A percentile compares a stretch with the other conserved stretches of the same genome.
Evolutionary conservation across 768 basidiomycete genomes (phyloP).

Genomic region (Trametes cinnabarina): DNA sequence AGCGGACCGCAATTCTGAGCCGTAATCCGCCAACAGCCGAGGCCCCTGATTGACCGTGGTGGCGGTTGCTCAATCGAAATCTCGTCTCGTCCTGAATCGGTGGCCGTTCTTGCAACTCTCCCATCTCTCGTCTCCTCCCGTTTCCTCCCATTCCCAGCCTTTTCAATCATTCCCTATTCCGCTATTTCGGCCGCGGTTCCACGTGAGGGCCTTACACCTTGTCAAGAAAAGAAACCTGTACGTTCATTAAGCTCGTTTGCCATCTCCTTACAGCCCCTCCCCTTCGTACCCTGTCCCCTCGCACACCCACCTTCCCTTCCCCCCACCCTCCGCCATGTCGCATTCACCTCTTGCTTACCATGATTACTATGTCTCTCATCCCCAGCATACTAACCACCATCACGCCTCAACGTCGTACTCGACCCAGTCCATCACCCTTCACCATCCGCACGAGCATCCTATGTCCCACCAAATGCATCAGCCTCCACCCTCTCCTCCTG

Average conservation of each 20-base stretch:
- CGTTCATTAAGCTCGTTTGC: conserved; percentile 21
- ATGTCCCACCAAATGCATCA: conserved; percentile 48
- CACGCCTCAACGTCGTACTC: conserved; percentile 31
- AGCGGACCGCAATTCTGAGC: not conserved
- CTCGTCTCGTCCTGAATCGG: conserved; percentile 20
- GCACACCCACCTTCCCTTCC: not conserved
- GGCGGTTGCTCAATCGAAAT: conserved; percentile 15
- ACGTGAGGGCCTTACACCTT: conserved; percentile 15
- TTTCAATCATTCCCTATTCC: conserved; percentile 22
- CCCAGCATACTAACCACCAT: conserved; percentile 27
- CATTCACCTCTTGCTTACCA: conserved; percentile 28
- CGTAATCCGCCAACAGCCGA: not conserved
- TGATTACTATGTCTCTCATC: conserved; percentile 28
- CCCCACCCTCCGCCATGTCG: conserved; percentile 14
- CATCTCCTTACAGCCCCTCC: conserved; percentile 9
- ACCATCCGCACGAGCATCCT: conserved; percentile 37
- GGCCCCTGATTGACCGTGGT: conserved; percentile 12
- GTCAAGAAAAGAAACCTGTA: conserved; percentile 5
- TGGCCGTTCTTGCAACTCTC: conserved; percentile 21
- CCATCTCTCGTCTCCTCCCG: conserved; percentile 15
- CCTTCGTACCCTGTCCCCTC: conserved; percentile 13
- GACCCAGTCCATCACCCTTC: conserved; percentile 34
- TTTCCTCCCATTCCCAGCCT: conserved; percentile 21
- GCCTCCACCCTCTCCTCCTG: conserved; percentile 56
- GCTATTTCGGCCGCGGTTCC: conserved; percentile 17